Base-by-base conservation (phyloP, 352 stramenopile species). In the Pythium guiyangense region DNA sequence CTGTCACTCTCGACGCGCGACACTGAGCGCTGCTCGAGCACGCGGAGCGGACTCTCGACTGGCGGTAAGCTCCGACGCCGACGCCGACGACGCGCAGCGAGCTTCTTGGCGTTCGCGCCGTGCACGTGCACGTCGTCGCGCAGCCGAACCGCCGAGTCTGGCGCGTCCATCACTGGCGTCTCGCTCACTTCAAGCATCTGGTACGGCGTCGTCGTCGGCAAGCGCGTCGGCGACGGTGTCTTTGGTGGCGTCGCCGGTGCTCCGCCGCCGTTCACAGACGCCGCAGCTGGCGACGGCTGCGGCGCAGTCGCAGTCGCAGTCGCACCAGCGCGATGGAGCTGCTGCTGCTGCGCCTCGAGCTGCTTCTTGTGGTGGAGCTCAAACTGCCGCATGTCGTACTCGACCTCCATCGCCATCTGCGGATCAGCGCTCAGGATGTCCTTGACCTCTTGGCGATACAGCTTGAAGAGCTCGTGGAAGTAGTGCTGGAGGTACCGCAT, bases 401-500 rank as follows among this genome's bases (percentile, higher is more conserved):
- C 92, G 34, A 99, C 83, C 74, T 99, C 96, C 73, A 98, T 91
- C 10, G 96, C 80, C 57, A 98, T 84, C 45, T 94, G 95, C 26
- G 92, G 92, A 58, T 98, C 90, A 9, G 85, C 90, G 20, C 85
- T 92, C 55, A 98, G 72, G 59, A 97, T 93, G 54, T 97, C 91
- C 35, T 93, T 96, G 8, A 98, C 91, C 66, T 98, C 95, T 20
- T 89, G 72, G 22, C 94, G 94, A 62, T 96, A 98, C 31, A 84
- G 71, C 61, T 94, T 88, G 64, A 98, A 98, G 29, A 99, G 79
- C 37, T 98, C 92, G 43, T 87, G 77, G 26, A 99, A 92, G 67
- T 98, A 99, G 49, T 82, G 71, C 69, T 98, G 94, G 54, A 98
- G 65, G 57, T 98, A 87, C 45, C 91, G 84, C 57, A 98, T 91